Evolutionary conservation across 2,329 filamentous ascomycete species (phyloP).

Genomic region (Dothidotthia symphoricarpi): DNA sequence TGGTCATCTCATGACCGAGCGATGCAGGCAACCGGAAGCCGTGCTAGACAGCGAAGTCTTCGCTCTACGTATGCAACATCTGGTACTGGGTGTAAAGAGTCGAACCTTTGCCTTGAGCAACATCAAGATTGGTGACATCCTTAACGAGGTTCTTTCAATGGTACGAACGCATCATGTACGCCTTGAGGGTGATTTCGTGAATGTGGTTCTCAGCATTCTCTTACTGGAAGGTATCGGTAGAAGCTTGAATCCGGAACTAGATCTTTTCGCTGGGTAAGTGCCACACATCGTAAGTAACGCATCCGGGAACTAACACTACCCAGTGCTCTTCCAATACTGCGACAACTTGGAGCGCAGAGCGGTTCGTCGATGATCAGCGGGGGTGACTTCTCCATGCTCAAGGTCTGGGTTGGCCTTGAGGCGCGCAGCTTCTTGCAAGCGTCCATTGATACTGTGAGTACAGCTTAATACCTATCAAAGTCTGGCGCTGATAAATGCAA

Average conservation of each 20-base stretch:
- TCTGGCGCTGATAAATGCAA: constrained; percentile 31
- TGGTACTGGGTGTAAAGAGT: constrained; percentile 87
- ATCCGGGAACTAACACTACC: constrained; percentile 10
- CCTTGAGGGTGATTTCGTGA: constrained; percentile 96
- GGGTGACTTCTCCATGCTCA: constrained; percentile 66
- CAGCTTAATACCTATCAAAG: not conserved
- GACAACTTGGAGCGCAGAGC: constrained; percentile 78
- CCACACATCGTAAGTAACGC: not conserved
- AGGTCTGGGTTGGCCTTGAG: constrained; percentile 89
- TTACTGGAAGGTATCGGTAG: constrained; percentile 92
- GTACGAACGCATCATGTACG: constrained; percentile 89
- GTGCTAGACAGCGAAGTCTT: constrained; percentile 90
- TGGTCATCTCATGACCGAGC: constrained; percentile 91
- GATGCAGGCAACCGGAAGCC: constrained; percentile 86
- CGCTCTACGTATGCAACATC: constrained; percentile 93
- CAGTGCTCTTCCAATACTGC: constrained; percentile 84
- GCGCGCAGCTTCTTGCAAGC: constrained; percentile 85
- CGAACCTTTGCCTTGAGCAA: constrained; percentile 88
- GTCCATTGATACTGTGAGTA: constrained; percentile 78
- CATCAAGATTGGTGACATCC: constrained; percentile 92
- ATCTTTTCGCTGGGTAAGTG: constrained; percentile 72
- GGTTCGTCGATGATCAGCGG: constrained; percentile 55
- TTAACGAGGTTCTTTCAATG: constrained; percentile 88
- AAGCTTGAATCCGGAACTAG: constrained; percentile 78
- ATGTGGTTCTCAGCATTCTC: constrained; percentile 93